phyloP scores from a whole-genome alignment of 2,329 filamentous ascomycete species.

The Epichloe coenophiala region DNA sequence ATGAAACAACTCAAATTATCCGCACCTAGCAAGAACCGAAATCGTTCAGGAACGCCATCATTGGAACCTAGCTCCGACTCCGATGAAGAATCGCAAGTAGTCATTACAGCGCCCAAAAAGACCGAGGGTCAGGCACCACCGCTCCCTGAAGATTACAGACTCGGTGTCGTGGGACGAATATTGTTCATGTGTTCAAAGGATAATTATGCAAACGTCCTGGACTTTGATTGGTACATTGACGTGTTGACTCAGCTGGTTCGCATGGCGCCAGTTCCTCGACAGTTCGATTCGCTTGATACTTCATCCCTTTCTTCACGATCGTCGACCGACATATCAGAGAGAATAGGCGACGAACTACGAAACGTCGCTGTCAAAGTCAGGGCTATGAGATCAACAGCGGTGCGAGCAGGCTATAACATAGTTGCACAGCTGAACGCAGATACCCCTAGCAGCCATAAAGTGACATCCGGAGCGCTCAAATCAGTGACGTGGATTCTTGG shows the following conservation, averaged over 20 bases:
- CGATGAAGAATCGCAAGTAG: constrained; percentile 36
- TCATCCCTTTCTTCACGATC: constrained; percentile 13
- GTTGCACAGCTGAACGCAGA: constrained; percentile 43
- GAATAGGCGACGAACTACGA: constrained; percentile 72
- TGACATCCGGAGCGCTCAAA: constrained; percentile 53
- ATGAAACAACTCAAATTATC: constrained; percentile 72
- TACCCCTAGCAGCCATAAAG: constrained; percentile 39
- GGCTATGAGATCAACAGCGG: constrained; percentile 66
- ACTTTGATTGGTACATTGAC: constrained; percentile 97
- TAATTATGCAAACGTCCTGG: constrained; percentile 71
- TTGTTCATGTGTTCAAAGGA: constrained; percentile 80
- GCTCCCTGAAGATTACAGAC: constrained; percentile 74
- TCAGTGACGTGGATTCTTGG: constrained; percentile 77
- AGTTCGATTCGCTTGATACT: constrained; percentile 23
- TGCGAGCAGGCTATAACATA: constrained; percentile 70
- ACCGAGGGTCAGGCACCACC: constrained; percentile 35
- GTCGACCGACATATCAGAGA: constrained; percentile 42
- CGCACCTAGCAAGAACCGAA: constrained; percentile 34
- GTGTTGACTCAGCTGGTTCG: constrained; percentile 75
- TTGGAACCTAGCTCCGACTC: constrained; percentile 30
- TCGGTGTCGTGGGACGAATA: constrained; percentile 71
- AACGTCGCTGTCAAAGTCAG: constrained; percentile 88
- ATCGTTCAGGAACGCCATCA: constrained; percentile 29
- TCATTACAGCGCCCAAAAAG: constrained; percentile 21
- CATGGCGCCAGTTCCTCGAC: constrained; percentile 42